phyloP scores from a whole-genome alignment of 163 green algal genomes.

The Trebouxiophyceae sp. region DNA sequence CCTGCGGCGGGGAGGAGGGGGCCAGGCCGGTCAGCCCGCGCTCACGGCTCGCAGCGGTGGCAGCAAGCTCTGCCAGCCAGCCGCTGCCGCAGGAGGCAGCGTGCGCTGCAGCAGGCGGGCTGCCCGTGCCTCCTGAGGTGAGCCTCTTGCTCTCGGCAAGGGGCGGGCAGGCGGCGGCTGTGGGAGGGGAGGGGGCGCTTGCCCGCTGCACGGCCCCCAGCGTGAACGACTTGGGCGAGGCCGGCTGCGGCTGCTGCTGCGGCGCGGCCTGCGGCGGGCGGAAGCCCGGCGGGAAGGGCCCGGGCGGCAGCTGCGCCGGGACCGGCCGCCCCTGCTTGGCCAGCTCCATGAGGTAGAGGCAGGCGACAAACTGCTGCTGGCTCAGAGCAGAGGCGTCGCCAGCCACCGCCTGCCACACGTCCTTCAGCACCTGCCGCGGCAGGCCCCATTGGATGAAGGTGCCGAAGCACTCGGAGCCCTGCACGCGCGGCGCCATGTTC shows the following conservation, averaged over 20 bases:
- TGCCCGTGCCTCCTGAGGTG: not conserved
- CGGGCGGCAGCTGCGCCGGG: slow-evolving; percentile 40
- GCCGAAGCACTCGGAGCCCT: slow-evolving; percentile 72
- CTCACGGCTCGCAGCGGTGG: no score
- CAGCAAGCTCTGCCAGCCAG: no score
- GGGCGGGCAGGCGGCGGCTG: no score
- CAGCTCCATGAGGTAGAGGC: slow-evolving; percentile 76
- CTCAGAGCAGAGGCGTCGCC: slow-evolving; percentile 53
- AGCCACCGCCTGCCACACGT: slow-evolving; percentile 65
- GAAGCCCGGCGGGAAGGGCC: slow-evolving; percentile 54
- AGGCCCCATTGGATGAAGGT: slow-evolving; percentile 73
- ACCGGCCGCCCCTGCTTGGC: slow-evolving; percentile 26
- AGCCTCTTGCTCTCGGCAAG: not conserved
- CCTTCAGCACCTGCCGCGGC: slow-evolving; percentile 56
- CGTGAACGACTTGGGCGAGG: no score
- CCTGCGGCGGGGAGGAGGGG: slow-evolving; percentile 50
- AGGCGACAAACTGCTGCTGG: slow-evolving; percentile 67
- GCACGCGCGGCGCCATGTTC: not conserved
- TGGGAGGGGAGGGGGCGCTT: not conserved
- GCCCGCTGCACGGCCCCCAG: not conserved
- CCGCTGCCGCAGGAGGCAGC: no score
- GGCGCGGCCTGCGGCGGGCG: not conserved
- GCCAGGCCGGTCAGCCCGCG: no score
- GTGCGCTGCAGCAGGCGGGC: not conserved
- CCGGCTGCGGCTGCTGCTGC: no score